Evolutionary conservation across 352 stramenopile species (phyloP), one percentile per base, ranked within the genome.

Genomic region (Globisporangium ultimum): DNA sequence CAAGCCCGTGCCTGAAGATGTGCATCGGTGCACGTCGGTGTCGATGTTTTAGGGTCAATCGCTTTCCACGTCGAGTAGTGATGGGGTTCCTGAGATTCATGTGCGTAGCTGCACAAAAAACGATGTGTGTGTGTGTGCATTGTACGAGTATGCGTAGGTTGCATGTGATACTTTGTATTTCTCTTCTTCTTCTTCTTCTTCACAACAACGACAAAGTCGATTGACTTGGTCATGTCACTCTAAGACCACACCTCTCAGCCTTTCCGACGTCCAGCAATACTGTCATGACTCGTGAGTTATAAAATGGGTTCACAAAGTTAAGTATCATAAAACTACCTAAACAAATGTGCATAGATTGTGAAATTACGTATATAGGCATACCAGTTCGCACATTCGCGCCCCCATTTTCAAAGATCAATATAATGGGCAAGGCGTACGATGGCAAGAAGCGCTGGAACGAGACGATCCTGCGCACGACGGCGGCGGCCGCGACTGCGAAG

Each of bases 401-500:
- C n/a, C 36, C 12, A 41, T 41, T 41, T 41, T 41, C 7, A 13
- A 12, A 41, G 36, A 12, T 10, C 17, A 28, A 12, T 18, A 45
- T 3, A 13, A 93, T 93, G 84, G 84, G 84, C 13, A 87, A 86
- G 53, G 67, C 69, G 43, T 91, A 93, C 36, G 84, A 93, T 53
- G 84, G 84, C 66, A 93, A 93, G 67, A 86, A 84, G 78, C 73
- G 81, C 20, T 93, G 84, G 84, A 93, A 85, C 67, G 84, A 93
- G 70, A 93, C 84, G 41, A 82, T 93, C 36, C 60, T 81, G 55
- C 74, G 78, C 60, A 80, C 76, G 28, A 82, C 48, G 14, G 49
- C 50, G 7, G 46, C 36, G 51, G 63, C 20, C 22, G 64, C 22
- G 42, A 22, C 43, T 24, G 48, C 21, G 34, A 46, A 36, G 38